phyloP scores from a whole-genome alignment of 441 rosid genomes.

The Jatropha multifida region DNA sequence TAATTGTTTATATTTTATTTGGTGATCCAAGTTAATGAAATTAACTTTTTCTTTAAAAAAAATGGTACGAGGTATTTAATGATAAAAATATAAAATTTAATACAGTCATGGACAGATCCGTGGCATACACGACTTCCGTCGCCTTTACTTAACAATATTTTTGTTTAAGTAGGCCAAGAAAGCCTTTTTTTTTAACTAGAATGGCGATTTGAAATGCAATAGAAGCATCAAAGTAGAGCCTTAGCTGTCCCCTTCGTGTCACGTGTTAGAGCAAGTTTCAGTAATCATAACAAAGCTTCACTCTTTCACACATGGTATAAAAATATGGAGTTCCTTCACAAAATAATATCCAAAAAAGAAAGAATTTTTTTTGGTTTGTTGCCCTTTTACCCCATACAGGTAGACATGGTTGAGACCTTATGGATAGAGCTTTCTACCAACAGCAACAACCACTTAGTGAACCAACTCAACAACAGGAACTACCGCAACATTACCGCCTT shows the following conservation, averaged over 20 bases:
- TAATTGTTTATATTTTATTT: too few relatives aligned
- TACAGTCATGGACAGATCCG: too few relatives aligned
- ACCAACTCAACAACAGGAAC: conserved; percentile 22
- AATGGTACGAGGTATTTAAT: too few relatives aligned
- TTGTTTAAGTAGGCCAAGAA: too few relatives aligned
- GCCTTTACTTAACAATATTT: not conserved
- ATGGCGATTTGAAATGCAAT: not conserved
- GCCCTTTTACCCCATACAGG: conserved; percentile 23
- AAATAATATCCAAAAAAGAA: not conserved
- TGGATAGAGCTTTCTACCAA: conserved; percentile 47
- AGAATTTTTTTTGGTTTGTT: not conserved
- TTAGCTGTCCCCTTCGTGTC: conserved; percentile 37
- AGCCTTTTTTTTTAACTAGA: too few relatives aligned
- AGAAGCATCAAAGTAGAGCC: conserved; percentile 27
- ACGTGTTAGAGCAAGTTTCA: conserved; percentile 41
- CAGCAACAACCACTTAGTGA: conserved; percentile 35
- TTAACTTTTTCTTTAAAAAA: too few relatives aligned
- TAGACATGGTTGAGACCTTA: conserved; percentile 39
- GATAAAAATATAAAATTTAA: too few relatives aligned
- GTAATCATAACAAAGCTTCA: conserved; percentile 33
- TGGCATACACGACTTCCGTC: too few relatives aligned
- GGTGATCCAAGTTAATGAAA: too few relatives aligned
- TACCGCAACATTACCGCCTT: conserved; percentile 26
- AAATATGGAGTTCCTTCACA: conserved; percentile 24
- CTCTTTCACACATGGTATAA: conserved; percentile 20